A percentile compares a stretch with the other conserved stretches of the same genome.
phyloP scores from a whole-genome alignment of 352 stramenopile genomes.

The Phytopythium aichiense region DNA sequence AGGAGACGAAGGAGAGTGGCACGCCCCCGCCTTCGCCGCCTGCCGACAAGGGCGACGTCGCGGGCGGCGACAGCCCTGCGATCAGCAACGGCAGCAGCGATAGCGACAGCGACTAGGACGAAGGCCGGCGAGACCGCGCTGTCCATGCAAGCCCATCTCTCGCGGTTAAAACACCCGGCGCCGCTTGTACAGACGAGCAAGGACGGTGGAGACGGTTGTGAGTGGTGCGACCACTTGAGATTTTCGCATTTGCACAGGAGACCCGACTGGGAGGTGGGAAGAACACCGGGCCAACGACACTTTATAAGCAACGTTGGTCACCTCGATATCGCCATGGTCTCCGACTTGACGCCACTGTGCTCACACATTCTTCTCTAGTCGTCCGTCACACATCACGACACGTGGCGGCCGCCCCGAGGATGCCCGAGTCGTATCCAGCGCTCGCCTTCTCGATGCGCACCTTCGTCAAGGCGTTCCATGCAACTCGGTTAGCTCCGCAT shows the following conservation, averaged over 20 bases:
- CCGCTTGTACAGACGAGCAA: neutral
- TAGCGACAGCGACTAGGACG: conserved; percentile 60
- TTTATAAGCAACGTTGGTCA: neutral
- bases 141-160: too few species aligned
- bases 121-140: neutral
- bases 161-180: neutral
- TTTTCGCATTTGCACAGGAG: conserved; percentile 1
- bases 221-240: neutral
- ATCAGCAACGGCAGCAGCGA: conserved; percentile 49
- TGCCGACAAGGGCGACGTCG: conserved; percentile 17
- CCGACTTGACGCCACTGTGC: neutral
- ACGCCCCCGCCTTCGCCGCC: conserved; percentile 18
- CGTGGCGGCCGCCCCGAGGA: conserved; percentile 70
- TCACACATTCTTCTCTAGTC: too few species aligned
- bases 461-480: conserved; percentile 12
- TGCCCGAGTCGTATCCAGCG: conserved; percentile 79
- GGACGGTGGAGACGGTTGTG: neutral
- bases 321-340: neutral
- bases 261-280: neutral
- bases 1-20: conserved; percentile 40
- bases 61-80: conserved; percentile 51
- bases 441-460: conserved; percentile 75
- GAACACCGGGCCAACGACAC: neutral
- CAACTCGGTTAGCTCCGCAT: neutral
- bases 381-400: conserved; percentile 12